Percentiles rank a stretch among this genome's conserved stretches.
Evolutionary conservation across 257 asterid genomes (phyloP).

Genomic region (Nicotiana noctiflora): DNA sequence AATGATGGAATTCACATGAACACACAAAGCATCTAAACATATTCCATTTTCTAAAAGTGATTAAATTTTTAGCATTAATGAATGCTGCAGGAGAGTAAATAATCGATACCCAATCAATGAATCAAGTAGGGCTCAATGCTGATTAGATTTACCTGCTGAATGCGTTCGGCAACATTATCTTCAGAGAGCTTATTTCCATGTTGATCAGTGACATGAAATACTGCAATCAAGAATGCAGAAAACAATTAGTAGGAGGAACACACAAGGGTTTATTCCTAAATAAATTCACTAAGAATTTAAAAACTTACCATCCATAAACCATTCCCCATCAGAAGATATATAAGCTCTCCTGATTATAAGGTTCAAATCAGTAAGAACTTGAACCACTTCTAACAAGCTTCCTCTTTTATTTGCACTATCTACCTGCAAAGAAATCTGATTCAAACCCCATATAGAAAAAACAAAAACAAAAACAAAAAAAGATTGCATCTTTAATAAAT

Average conservation of each 20-base stretch:
- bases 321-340: slow-evolving; percentile 90
- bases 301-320: slow-evolving; percentile 92
- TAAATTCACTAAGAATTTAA: background rate
- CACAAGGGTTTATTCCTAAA: background rate
- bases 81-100: background rate
- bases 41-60: too few relatives aligned
- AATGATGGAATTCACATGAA: too few relatives aligned
- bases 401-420: slow-evolving; percentile 86
- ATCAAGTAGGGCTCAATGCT: background rate
- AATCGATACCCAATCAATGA: background rate
- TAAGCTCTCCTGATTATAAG: slow-evolving; percentile 70
- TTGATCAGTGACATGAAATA: slow-evolving; percentile 83
- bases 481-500: background rate
- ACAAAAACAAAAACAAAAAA: background rate
- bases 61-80: too few relatives aligned
- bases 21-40: too few relatives aligned
- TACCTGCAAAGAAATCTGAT: slow-evolving; percentile 35
- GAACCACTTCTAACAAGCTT: slow-evolving; percentile 80
- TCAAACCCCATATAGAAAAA: background rate
- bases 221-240: slow-evolving; percentile 30
- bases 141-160: slow-evolving; percentile 53
- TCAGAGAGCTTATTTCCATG: slow-evolving; percentile 61
- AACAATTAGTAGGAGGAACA: background rate
- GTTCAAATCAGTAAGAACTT: slow-evolving; percentile 82
- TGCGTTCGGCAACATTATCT: slow-evolving; percentile 47